Evolutionary conservation across 1,139 yeast genomes (phyloP).

Genomic region (Saccharomyces uvarum): DNA sequence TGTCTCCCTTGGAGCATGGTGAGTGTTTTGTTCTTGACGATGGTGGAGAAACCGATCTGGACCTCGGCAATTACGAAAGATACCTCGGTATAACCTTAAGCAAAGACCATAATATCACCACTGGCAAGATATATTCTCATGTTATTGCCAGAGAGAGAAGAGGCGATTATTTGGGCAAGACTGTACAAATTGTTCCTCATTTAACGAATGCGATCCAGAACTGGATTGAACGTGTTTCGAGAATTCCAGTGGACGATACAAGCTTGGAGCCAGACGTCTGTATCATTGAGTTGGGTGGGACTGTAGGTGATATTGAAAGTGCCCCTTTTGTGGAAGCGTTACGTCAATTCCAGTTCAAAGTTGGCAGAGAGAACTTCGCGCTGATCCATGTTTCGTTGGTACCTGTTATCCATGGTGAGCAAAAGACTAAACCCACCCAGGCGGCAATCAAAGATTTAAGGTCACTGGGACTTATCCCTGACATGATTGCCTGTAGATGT

Average conservation of each 20-base stretch:
- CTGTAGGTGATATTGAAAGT: conserved; percentile 97
- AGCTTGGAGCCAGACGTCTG: conserved; percentile 89
- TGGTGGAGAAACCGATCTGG: conserved; percentile 98
- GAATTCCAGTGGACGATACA: conserved; percentile 84
- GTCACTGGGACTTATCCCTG: conserved; percentile 92
- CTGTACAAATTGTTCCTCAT: conserved; percentile 98
- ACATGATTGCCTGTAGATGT: conserved; percentile 97
- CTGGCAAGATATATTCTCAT: conserved; percentile 92
- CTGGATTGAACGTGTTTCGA: conserved; percentile 93
- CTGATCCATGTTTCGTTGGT: conserved; percentile 93
- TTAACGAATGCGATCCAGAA: conserved; percentile 95
- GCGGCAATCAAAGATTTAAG: conserved; percentile 97
- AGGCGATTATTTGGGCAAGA: conserved; percentile 96
- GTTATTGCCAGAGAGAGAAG: conserved; percentile 92
- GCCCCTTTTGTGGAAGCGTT: conserved; percentile 98
- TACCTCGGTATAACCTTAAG: conserved; percentile 90
- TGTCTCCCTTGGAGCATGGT: conserved; percentile 98
- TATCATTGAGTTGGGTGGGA: conserved; percentile 96
- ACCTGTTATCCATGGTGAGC: conserved; percentile 97
- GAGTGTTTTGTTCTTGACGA: conserved; percentile 96
- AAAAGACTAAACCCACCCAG: conserved; percentile 97
- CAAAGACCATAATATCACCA: conserved; percentile 89
- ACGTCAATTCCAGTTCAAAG: conserved; percentile 97
- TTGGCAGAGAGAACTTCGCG: conserved; percentile 88
- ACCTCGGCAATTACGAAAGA: conserved; percentile 95